Evolutionary conservation across 2,329 filamentous ascomycete genomes (phyloP).

Genomic region (Fusarium denticulatum): DNA sequence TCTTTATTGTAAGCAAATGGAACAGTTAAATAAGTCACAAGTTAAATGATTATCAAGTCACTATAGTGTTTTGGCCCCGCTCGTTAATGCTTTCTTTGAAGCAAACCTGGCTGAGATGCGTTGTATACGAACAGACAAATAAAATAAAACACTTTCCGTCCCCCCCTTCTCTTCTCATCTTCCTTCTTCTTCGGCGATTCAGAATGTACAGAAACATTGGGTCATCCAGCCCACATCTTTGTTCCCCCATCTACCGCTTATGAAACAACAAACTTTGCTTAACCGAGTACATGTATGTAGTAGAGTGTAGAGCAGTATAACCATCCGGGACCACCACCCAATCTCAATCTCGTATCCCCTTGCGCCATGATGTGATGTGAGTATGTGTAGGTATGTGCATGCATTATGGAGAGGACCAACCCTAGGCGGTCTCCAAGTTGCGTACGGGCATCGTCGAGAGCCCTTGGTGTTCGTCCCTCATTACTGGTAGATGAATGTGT

Average conservation of each 20-base stretch:
- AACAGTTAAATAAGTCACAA: conserved; percentile 12
- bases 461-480: conserved; percentile 40
- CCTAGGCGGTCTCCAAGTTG: conserved; percentile 32
- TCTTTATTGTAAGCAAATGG: conserved; percentile 5
- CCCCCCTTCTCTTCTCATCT: not conserved
- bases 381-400: conserved; percentile 22
- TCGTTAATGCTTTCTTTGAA: conserved; percentile 39
- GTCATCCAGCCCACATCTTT: conserved; percentile 34
- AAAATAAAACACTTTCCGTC: conserved; percentile 28
- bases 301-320: conserved; percentile 38
- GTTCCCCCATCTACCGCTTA: conserved; percentile 20
- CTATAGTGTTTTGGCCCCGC: conserved; percentile 34
- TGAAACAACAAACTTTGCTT: conserved; percentile 38
- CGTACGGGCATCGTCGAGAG: conserved; percentile 35
- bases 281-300: conserved; percentile 39
- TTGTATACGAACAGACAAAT: conserved; percentile 41
- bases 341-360: conserved; percentile 40
- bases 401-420: conserved; percentile 30
- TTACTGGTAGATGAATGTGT: conserved; percentile 40
- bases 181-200: conserved; percentile 21
- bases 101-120: conserved; percentile 42
- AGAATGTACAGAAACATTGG: conserved; percentile 22
- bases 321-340: conserved; percentile 38
- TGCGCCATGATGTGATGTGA: conserved; percentile 41
- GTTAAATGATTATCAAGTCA: conserved; percentile 13